phyloP scores from a whole-genome alignment of 2,329 filamentous ascomycete species.

The Fusarium compactum region DNA sequence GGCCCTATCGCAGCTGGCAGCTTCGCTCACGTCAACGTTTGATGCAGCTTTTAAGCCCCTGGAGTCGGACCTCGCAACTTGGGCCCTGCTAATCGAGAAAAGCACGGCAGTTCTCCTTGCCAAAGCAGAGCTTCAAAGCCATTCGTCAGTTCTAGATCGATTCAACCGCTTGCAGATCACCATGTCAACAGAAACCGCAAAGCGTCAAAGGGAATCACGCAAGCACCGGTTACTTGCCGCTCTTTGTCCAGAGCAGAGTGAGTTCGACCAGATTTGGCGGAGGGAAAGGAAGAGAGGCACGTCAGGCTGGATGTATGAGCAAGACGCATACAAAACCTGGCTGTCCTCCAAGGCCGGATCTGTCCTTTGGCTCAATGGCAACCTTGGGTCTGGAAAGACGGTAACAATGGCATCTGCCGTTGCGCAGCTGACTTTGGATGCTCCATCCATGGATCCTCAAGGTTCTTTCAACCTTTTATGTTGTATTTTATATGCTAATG shows the following conservation, averaged over 20 bases:
- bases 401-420: background rate
- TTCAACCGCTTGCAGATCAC: background rate
- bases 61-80: background rate
- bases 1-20: accelerated
- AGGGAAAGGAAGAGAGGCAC: background rate
- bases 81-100: background rate
- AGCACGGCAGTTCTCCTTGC: accelerated
- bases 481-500: too few species aligned
- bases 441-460: background rate
- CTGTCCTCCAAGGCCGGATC: accelerated
- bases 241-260: accelerated
- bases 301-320: background rate
- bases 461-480: too few species aligned
- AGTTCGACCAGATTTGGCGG: background rate
- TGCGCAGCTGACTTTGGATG: background rate
- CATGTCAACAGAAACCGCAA: too few species aligned
- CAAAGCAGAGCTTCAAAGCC: background rate
- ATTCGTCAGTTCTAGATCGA: background rate
- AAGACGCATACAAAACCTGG: accelerated
- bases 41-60: accelerated
- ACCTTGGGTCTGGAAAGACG: background rate
- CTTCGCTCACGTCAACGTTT: background rate
- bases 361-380: background rate
- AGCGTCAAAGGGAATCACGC: too few species aligned
- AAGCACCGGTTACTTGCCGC: accelerated